Evolutionary conservation across 176 grass and related monocot species (phyloP).

Genomic region (Oryza rufipogon): DNA sequence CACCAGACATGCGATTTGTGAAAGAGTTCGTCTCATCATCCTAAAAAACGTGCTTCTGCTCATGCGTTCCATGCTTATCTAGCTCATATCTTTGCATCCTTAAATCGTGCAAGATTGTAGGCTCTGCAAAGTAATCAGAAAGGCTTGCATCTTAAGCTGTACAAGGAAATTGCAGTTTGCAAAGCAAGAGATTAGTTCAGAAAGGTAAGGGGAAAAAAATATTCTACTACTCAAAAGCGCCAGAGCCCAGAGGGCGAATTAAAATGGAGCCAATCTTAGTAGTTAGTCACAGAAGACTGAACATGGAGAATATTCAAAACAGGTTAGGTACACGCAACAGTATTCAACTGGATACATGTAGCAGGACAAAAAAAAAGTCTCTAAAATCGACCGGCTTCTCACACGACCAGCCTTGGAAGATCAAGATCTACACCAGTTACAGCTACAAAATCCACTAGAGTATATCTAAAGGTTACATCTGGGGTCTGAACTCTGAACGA

Average conservation of each 20-base stretch:
- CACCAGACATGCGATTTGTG: not conserved
- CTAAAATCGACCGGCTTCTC: not conserved
- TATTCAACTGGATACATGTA: not conserved
- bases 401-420: not conserved
- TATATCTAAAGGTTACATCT: slow-evolving; percentile 19
- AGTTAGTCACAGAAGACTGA: not conserved
- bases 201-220: too few relatives aligned
- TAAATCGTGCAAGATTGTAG: not conserved
- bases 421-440: slow-evolving; percentile 37
- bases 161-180: not conserved
- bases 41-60: not conserved
- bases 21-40: not conserved
- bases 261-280: not conserved
- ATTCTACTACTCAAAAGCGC: not conserved
- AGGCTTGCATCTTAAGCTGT: not conserved
- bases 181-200: not conserved
- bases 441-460: slow-evolving; percentile 34
- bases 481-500: not conserved
- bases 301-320: slow-evolving; percentile 17
- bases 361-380: not conserved
- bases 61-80: not conserved
- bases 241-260: not conserved
- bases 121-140: not conserved
- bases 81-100: not conserved
- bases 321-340: slow-evolving; percentile 13